phyloP scores from a whole-genome alignment of 2,329 filamentous ascomycete species.

The Penicillium glabrum region DNA sequence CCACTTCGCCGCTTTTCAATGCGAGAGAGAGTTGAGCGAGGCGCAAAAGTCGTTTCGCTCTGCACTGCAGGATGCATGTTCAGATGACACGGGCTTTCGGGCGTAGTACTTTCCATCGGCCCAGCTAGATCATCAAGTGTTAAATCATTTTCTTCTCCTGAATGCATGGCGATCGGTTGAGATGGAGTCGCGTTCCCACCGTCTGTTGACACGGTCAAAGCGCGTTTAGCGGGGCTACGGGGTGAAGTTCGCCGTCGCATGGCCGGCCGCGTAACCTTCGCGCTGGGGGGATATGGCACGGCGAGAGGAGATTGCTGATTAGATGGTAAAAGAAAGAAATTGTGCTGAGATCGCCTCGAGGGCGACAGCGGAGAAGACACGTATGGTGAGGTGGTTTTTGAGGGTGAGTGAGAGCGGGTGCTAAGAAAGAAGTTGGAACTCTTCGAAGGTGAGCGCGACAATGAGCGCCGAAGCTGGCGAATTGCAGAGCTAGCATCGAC shows the following conservation, averaged over 20 bases:
- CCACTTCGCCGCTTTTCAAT: conserved; percentile 52
- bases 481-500: conserved; percentile 81
- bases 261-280: conserved; percentile 56
- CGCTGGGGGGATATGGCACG: conserved; percentile 65
- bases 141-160: conserved; percentile 49
- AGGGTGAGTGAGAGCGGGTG: conserved; percentile 50
- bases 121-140: conserved; percentile 30
- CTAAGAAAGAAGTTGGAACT: conserved; percentile 65
- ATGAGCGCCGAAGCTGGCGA: conserved; percentile 77
- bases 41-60: conserved; percentile 27
- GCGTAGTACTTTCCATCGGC: conserved; percentile 20
- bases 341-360: conserved; percentile 54
- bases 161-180: conserved; percentile 46
- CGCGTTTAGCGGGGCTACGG: conserved; percentile 78
- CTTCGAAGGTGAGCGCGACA: conserved; percentile 93
- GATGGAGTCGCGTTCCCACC: conserved; percentile 65
- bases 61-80: conserved; percentile 33
- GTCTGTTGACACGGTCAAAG: conserved; percentile 68
- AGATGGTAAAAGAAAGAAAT: conserved; percentile 51
- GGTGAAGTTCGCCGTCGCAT: conserved; percentile 65
- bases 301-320: conserved; percentile 56
- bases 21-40: conserved; percentile 43
- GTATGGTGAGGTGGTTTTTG: conserved; percentile 46
- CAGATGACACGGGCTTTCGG: conserved; percentile 33
- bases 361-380: conserved; percentile 59